Evolutionary conservation across 2,329 filamentous ascomycete species (phyloP), one percentile per base, ranked within the genome.

Genomic region (Scleromitrula shiraiana): DNA sequence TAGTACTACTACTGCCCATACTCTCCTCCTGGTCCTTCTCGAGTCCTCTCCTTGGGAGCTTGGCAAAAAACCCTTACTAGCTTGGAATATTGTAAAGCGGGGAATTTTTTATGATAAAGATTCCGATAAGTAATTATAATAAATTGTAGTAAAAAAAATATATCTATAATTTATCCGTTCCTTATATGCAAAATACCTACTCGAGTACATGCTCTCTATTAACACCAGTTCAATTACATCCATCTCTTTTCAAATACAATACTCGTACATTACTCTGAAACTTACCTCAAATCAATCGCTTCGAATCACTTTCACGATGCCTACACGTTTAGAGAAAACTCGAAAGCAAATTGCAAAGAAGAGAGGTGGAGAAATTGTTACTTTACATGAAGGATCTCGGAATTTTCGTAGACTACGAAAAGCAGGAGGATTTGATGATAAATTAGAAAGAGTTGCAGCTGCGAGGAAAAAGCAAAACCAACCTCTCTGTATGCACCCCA

Each of bases 281-380:
- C n/a, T n/a, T n/a, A n/a, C n/a, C n/a, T n/a, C n/a, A n/a, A n/a
- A n/a, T n/a, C n/a, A n/a, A n/a, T n/a, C n/a, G n/a, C n/a, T n/a
- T n/a, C n/a, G n/a, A 15, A 39, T 12, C 6, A 19, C 9, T 12
- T 32, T 24, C 45, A 36, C 17, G 23, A 95, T 95, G 89, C 78
- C 87, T 12, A 84, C 81, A 63, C 79, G 83, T 37, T 70, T 96
- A 6, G 71, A 80, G 54, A 97, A 96, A 65, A 85, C 93, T 17
- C 80, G 85, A 54, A 97, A 97, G 70, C 81, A 88, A 55, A 91
- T 97, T 55, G 73, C 81, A 27, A 95, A 95, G 72, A 96, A 96
- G 76, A 81, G 85, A 56, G 80, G 81, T 55, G 80, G 81, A 17
- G 80, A 81, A 32, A 76, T 88, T 39, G 82, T 83, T 24, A 76